These are phyloP conservation scores for Iris macrosiphon DNA, from an alignment of 106 monocot species.

Conservation along the genomic window DNA sequence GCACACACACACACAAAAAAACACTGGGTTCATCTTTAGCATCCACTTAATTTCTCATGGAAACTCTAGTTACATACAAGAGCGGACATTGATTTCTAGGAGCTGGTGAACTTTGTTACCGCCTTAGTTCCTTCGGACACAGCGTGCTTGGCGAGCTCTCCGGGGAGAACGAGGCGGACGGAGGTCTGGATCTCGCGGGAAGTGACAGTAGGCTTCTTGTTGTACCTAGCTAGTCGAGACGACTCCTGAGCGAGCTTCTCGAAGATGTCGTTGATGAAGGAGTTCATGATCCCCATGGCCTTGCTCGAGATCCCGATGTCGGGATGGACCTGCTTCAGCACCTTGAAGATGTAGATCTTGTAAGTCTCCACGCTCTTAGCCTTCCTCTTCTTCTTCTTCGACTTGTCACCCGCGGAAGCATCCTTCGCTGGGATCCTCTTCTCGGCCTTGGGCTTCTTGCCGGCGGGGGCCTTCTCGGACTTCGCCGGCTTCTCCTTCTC, in stretches of 20 bases:
- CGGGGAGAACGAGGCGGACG: slow-evolving; percentile 67
- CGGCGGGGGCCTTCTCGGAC: too few species aligned
- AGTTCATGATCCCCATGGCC: slow-evolving; percentile 98
- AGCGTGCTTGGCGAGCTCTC: slow-evolving; percentile 72
- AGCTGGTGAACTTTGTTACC: slow-evolving; percentile 47
- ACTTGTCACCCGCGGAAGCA: too few species aligned
- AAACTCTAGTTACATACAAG: too few species aligned
- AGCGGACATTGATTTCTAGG: too few species aligned
- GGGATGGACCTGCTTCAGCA: slow-evolving; percentile 37
- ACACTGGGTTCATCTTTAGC: neutral
- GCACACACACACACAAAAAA: too few species aligned
- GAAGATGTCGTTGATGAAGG: slow-evolving; percentile 97
- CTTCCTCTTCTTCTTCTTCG: too few species aligned
- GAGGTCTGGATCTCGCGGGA: slow-evolving; percentile 83
- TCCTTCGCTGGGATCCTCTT: too few species aligned
- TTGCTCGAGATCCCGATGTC: slow-evolving; percentile 69
- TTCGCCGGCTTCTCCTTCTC: too few species aligned
- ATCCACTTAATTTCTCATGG: too few species aligned
- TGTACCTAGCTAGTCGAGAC: slow-evolving; percentile 56
- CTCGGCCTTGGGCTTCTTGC: too few species aligned
- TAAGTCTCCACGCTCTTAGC: too few species aligned
- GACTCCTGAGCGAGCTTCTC: slow-evolving; percentile 92
- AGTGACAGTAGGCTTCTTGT: slow-evolving; percentile 77
- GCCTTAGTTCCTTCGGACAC: slow-evolving; percentile 48
- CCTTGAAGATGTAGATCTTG: slow-evolving; percentile 45